Evolutionary conservation across 2,329 filamentous ascomycete genomes (phyloP), one percentile per base, ranked within the genome.

Genomic region (Xylaria sp.): DNA sequence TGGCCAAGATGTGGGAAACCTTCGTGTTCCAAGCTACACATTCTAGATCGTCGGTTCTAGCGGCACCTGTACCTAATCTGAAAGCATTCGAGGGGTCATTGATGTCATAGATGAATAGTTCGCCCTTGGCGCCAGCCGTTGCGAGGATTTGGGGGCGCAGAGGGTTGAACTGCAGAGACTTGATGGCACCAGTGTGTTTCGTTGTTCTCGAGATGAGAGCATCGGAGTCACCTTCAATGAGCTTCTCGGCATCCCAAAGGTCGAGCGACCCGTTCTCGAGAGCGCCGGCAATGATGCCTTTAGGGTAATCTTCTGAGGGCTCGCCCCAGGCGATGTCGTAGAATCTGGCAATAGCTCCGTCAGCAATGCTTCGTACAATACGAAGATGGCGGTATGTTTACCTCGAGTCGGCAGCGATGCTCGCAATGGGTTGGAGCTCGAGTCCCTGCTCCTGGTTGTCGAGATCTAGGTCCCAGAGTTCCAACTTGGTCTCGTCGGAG

Each of bases 1-100:
- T 98, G 21, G 95, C 96, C 74, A 99, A 84, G 79, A 99, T 99
- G 79, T 99, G 95, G 16, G 95, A 90, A 50, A 98, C 95, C 83
- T 97, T 98, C 78, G 94, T 94, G 82, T 99, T 99, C 97, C 97
- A 99, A 75, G 97, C 95, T 69, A 99, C 86, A 73, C 94, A 97
- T 77, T 98, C 96, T 72, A 98, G 93, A 75, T 99, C 96, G 77
- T 98, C 95, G 47, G 94, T 92, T 78, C 95, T 92, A 71, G 94
- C 94, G 50, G 93, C 93, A 44, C 92, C 88, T 72, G 93, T 97
- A 69, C 96, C 96, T 37, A 99, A 85, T 71, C 94, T 90, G 82
- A 97, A 97, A 5, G 95, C 93, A 78, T 92, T 96, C 66, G 89
- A 88, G 74, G 94, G 88, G 80, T 98, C 94, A 82, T 97, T 94